Base-by-base conservation (phyloP, 129 eudicot genomes). In the Tagetes patula region DNA sequence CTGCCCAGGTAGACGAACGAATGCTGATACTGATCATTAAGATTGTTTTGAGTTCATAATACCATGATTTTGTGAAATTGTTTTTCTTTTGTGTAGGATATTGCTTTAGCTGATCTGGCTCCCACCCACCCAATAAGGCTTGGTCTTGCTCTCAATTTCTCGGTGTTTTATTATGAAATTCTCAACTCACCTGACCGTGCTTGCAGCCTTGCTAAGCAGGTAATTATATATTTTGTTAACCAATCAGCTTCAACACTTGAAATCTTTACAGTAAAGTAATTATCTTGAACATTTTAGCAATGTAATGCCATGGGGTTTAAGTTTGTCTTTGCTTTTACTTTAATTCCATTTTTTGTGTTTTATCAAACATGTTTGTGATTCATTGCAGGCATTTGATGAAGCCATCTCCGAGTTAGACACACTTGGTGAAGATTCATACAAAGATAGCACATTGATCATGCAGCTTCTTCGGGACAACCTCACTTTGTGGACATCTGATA, bases 401-500 rank as follows among this genome's bases (percentile, higher is more conserved):
- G 96, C 96, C n/a, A 90, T 90, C 47, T 78, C 95, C 60, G 96
- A 87, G 87, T 77, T 90, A 59, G 96, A 90, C 75, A 90, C 96
- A 36, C 72, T 90, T 69, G 96, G 96, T 5, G 96, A 90, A 77
- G 96, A 90, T 77, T 90, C 96, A 69, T 90, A 90, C 89, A 90
- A 90, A 89, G 96, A 90, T 77, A 90, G 96, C 87, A 90, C 96
- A 10, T 74, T 87, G 79, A 90, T 90, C 80, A 90, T 90, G 96
- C 96, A 90, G 75, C 94, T 90, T 74, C 87, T 90, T 84, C 82
- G 95, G 14, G 78, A 73, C 39, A 73, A 73, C 41, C 78, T 73
- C 30, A 73, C 78, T 73, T 48, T 73, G 78, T 73, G 78, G 78
- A 73, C 78, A 37, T 62, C 70, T 47, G 70, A 73, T 73, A 62